Base-by-base conservation (phyloP, 108 stramenopile genomes). In the Pseudonitzschia delicatissima region DNA sequence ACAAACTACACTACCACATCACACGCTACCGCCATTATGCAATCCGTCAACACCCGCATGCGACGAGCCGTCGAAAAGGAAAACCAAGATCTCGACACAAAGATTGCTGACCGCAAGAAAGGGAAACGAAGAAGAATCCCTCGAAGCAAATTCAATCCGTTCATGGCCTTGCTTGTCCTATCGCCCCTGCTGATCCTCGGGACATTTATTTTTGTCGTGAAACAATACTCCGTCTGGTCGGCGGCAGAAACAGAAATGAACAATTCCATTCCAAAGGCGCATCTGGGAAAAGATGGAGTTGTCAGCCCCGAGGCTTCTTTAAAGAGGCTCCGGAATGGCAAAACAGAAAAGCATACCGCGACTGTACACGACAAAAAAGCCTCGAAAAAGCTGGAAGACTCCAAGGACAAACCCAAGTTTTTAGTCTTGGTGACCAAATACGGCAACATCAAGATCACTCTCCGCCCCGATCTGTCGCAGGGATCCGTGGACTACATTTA, bases 401-500 rank as follows among this genome's bases (percentile, higher is more conserved):
- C 4, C 29, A 5, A 11, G 17, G 36, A 44, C 63, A 64, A 15
- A 28, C 1, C 11, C 25, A 39, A 64, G 31, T 57, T 45, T 15
- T 33, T 79, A 8, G 58, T 70, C 17, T 36, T 81, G 20, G 29
- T 33, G 5, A 77, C 73, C 8, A 21, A 47, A 25, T 36, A 76
- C 1, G 91, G 91, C 15, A 59, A 76, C 20, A 84, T 92, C 39
- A 55, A 52, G 15, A 85, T 92, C 55, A 7, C 39, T 25, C 62
- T 92, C 26, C 64, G 77, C 20, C 86, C 87, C 2, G 77, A 88
- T 18, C 67, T 77, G 9, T 79, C 86, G 1, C 39, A 47, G 1
- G 76, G 66, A 34, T 88, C 87, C 3, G 78, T 85, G 0, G 65
- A 84, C 11, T 92, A 92, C 60, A 63, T 92, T 35, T 60, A 73